Evolutionary conservation across 768 basidiomycete species (phyloP), one percentile per base, ranked within the genome.

Genomic region (Mycena albidolilacea): DNA sequence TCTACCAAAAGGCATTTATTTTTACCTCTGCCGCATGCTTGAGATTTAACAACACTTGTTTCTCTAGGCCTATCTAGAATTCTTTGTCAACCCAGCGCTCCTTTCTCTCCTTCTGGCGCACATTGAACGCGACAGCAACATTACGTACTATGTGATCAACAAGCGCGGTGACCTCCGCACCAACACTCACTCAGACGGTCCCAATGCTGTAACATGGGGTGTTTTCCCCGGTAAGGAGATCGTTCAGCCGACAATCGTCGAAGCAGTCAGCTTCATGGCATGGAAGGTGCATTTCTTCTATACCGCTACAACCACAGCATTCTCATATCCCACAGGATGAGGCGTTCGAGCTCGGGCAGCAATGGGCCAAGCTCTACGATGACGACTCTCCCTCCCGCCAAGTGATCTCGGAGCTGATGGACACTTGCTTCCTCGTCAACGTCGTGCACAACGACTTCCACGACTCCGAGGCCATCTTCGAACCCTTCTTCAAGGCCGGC

Each of bases 151-250:
- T 78, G 95, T 97, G 60, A 97, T 98, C 82, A 98, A 98, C 89
- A 95, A 93, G 81, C 90, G 92, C 52, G 98, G 98, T 50, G 97
- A 99, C 81, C 86, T 99, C 62, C 90, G 93, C 67, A 98, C 98
- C 61, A 99, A 99, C 86, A 97, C 92, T 17, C 94, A 96, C 77
- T 95, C 93, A 2, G 97, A 98, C 63, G 96, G 97, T 3, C 97
- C 98, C 37, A 98, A 98, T 77, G 97, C 97, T n/a, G 96, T 98
- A 19, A 98, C 97, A 1, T 98, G 97, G 97, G 97, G 97, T 74
- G 95, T 98, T 10, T 98, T 97, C 88, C 96, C 97, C 6, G 95
- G 95, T 68, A 98, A 98, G 82, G 97, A 98, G 85, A 95, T 98
- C 77, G 85, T 97, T 59, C 96, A 97, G 80, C 97, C 97, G 23